Evolutionary conservation across 2,329 filamentous ascomycete genomes (phyloP).

Genomic region (Didymella pomorum): DNA sequence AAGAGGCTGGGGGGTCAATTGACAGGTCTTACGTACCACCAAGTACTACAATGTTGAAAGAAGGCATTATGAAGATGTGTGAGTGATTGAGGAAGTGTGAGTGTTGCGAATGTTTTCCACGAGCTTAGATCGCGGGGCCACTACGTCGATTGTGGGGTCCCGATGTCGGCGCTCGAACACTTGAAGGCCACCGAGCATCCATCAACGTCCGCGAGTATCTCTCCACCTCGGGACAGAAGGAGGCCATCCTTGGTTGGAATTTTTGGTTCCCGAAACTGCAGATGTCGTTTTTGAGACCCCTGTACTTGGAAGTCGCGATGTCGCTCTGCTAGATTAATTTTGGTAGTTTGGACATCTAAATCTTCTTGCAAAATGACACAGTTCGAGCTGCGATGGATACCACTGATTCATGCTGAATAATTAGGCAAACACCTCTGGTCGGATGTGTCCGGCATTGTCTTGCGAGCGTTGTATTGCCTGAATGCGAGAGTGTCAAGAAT

Average conservation of each 20-base stretch:
- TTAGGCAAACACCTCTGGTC: not conserved
- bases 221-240: slow-evolving; percentile 1
- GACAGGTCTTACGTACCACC: slow-evolving; percentile 41
- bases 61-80: slow-evolving; percentile 43
- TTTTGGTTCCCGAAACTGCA: not conserved
- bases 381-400: too few relatives aligned
- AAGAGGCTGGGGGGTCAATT: not conserved
- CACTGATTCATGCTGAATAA: not conserved
- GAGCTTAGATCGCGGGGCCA: slow-evolving; percentile 8
- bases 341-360: not conserved
- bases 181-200: not conserved
- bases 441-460: not conserved
- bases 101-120: slow-evolving; percentile 1
- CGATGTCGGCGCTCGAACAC: slow-evolving; percentile 6
- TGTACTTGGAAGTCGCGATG: not conserved
- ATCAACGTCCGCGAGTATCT: not conserved
- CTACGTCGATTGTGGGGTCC: slow-evolving; percentile 10
- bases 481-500: not conserved
- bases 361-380: too few relatives aligned
- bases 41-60: slow-evolving; percentile 54
- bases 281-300: not conserved
- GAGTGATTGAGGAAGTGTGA: slow-evolving; percentile 9
- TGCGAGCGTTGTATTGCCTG: not conserved
- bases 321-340: not conserved
- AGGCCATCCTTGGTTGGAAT: not conserved